Evolutionary conservation across 2,329 filamentous ascomycete species (phyloP).

Genomic region (Westerdykella sp.): DNA sequence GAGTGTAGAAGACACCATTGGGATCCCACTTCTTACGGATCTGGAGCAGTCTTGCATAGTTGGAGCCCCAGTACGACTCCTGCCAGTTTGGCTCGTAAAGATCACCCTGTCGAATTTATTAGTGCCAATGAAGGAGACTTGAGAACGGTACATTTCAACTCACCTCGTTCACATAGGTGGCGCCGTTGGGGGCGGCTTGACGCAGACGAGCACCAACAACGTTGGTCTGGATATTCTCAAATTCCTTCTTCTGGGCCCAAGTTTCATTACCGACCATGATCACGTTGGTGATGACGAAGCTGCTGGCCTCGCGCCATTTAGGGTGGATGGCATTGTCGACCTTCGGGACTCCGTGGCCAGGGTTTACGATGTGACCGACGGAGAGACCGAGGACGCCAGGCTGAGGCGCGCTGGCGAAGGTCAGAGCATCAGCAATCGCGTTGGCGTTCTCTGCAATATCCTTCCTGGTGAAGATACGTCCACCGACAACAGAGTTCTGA

Average conservation of each 20-base stretch:
- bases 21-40: conserved; percentile 32
- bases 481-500: conserved; percentile 26
- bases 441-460: conserved; percentile 22
- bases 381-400: conserved; percentile 19
- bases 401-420: conserved; percentile 20
- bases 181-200: conserved; percentile 25
- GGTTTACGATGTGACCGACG: conserved; percentile 32
- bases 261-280: conserved; percentile 23
- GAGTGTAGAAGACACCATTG: conserved; percentile 29
- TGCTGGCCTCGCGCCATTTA: conserved; percentile 32
- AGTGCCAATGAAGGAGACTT: not conserved
- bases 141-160: not conserved
- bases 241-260: conserved; percentile 27
- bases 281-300: conserved; percentile 32
- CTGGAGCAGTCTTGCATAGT: conserved; percentile 27
- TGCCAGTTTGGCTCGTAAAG: conserved; percentile 35
- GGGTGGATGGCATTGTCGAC: conserved; percentile 32
- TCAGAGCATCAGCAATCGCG: conserved; percentile 20
- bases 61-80: conserved; percentile 30
- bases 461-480: conserved; percentile 27
- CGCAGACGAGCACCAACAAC: conserved; percentile 25
- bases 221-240: conserved; percentile 24
- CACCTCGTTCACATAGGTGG: conserved; percentile 33
- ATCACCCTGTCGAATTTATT: conserved; percentile 18
- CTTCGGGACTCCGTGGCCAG: conserved; percentile 21